Evolutionary conservation across 2,329 filamentous ascomycete genomes (phyloP), one percentile per base, ranked within the genome.

Genomic region (Teratosphaeria destructans): DNA sequence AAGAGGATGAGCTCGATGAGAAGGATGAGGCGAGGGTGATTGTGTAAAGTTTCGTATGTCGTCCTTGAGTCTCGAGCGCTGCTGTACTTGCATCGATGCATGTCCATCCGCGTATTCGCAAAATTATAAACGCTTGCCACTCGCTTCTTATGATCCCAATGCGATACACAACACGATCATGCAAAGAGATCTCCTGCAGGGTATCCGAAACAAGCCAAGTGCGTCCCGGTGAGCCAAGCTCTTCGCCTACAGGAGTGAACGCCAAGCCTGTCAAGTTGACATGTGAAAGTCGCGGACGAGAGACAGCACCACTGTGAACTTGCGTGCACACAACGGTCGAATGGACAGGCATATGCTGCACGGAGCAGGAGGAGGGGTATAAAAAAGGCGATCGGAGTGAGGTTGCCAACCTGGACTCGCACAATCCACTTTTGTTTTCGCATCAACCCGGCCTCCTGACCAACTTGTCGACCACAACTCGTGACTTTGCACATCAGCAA

Each of bases 21-120:
- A 53, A 53, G 56, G 56, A 58, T 37, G 56, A 54, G 56, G 34
- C 35, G 12, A 39, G 29, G 56, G 26, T 58, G n/a, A 16, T 54
- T 7, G 56, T 58, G 56, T 58, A 39, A 35, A n/a, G 7, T 54
- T 54, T n/a, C 16, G 43, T 49, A 49, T 19, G 16, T 19, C 5
- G 43, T 23, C 16, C 19, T 49, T 49, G 43, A 49, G 43, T 23
- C n/a, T n/a, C 5, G 43, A 49, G n/a, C n/a, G 43, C 16, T 49
- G 43, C 16, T 49, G 43, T 49, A 23, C 43, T 49, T 19, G 43
- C 43, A 23, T 49, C 19, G 6, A 49, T 49, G 43, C 43, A 49
- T 49, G 14, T 5, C n/a, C 2, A 43, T n/a, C 8, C 16, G 43
- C 43, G 5, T 6, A 49, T 49, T 3, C n/a, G 8, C 43, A 19